Evolutionary conservation across 441 rosid species (phyloP).

Genomic region (Bruguiera hainesii): DNA sequence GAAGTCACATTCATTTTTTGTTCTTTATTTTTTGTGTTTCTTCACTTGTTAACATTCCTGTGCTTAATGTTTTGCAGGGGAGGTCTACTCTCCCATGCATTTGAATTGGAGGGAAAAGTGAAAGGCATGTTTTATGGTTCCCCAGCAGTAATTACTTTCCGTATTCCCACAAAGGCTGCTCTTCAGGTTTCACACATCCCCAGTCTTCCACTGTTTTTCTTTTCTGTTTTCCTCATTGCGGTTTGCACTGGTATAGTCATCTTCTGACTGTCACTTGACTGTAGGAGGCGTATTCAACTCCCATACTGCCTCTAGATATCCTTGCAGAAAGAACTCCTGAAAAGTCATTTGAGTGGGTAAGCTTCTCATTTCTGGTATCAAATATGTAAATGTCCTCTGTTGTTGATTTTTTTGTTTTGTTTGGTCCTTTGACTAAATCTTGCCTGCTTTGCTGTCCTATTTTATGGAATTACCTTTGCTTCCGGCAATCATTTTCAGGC

Average conservation of each 20-base stretch:
- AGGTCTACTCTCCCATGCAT: conserved; percentile 72
- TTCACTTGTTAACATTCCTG: not conserved
- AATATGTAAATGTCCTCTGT: not conserved
- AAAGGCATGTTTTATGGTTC: conserved; percentile 73
- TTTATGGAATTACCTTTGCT: conserved; percentile 39
- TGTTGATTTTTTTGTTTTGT: not conserved
- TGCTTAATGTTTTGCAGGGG: conserved; percentile 45
- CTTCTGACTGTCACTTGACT: conserved; percentile 18
- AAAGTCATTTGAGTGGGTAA: conserved; percentile 65
- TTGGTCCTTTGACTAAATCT: conserved; percentile 16
- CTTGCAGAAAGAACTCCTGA: conserved; percentile 84
- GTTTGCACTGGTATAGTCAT: not conserved
- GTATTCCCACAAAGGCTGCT: conserved; percentile 80
- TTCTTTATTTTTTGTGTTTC: not conserved
- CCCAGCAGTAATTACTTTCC: conserved; percentile 87
- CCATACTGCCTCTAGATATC: conserved; percentile 73
- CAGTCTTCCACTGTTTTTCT: not conserved
- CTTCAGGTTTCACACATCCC: conserved; percentile 59
- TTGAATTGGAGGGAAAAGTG: conserved; percentile 82
- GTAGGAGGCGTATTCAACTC: conserved; percentile 78
- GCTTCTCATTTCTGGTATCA: conserved; percentile 21
- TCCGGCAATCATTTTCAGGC: conserved; percentile 50
- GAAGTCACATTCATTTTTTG: not conserved
- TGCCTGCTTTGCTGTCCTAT: conserved; percentile 20
- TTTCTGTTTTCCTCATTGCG: not conserved